Evolutionary conservation across 2,329 filamentous ascomycete genomes (phyloP).

Genomic region (Diplodia intermedia): DNA sequence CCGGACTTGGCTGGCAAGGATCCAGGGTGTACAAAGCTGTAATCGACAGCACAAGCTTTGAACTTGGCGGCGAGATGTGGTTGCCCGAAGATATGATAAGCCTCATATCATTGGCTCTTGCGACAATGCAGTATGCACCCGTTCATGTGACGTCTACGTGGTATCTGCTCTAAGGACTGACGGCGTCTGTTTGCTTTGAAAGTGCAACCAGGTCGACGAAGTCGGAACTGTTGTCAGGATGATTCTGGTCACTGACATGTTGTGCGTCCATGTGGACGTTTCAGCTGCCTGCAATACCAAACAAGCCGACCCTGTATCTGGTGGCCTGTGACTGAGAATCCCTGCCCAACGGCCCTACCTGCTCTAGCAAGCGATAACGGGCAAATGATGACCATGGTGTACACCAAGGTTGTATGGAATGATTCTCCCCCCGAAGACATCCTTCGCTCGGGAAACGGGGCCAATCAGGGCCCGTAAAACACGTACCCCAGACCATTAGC

Average conservation of each 20-base stretch:
- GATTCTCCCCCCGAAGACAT: too few relatives aligned
- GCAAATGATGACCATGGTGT: too few relatives aligned
- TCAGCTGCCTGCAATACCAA: neutral
- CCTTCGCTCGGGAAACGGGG: neutral
- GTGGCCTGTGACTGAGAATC: too few relatives aligned
- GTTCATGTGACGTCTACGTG: neutral
- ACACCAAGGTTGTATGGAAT: too few relatives aligned
- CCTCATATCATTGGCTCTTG: neutral
- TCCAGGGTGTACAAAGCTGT: neutral
- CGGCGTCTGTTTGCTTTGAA: neutral
- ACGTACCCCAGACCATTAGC: neutral
- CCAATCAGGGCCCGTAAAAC: neutral
- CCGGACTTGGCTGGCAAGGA: neutral
- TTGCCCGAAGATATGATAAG: neutral
- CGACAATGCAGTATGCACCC: neutral
- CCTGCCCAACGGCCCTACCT: too few relatives aligned
- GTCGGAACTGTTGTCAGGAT: neutral
- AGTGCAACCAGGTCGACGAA: neutral
- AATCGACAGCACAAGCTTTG: neutral
- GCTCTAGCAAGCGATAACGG: too few relatives aligned
- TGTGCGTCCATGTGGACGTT: neutral
- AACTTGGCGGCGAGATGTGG: neutral
- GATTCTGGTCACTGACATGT: neutral
- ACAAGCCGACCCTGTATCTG: neutral
- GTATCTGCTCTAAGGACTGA: neutral